phyloP scores from a whole-genome alignment of 192 early-diverging fungal species.

The Backusella sp. region DNA sequence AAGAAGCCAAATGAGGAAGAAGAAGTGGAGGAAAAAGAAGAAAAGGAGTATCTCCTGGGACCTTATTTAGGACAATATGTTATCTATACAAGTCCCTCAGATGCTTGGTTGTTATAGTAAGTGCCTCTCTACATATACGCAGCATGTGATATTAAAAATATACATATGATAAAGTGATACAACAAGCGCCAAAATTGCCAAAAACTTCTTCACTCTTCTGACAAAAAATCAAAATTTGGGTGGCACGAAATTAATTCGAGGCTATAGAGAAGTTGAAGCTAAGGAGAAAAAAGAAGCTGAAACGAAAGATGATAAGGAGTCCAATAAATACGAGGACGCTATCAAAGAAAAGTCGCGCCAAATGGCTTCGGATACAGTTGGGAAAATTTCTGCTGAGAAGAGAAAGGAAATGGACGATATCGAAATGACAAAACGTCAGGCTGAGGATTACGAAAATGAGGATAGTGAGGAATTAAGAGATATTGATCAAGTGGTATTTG shows the following conservation, averaged over 20 bases:
- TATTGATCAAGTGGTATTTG: conserved; percentile 79
- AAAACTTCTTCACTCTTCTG: conserved; percentile 56
- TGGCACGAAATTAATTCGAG: conserved; percentile 68
- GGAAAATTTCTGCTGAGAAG: neutral
- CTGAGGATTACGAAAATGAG: conserved; percentile 51
- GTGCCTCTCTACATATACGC: conserved; percentile 2
- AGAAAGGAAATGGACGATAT: neutral
- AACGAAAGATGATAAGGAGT: neutral
- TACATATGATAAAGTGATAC: conserved; percentile 21
- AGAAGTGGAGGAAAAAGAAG: neutral
- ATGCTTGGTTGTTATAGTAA: conserved; percentile 60
- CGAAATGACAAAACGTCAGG: neutral
- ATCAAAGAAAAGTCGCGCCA: neutral
- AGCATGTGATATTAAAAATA: neutral
- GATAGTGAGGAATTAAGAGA: conserved; percentile 56
- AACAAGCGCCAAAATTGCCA: conserved; percentile 30
- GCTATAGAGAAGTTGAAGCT: conserved; percentile 66
- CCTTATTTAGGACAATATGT: conserved; percentile 76
- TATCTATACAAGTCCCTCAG: conserved; percentile 60
- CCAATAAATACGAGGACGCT: neutral
- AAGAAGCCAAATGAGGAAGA: neutral
- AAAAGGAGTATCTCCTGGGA: conserved; percentile 58
- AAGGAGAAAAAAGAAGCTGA: conserved; percentile 1
- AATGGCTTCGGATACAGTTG: neutral
- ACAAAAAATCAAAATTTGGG: conserved; percentile 54